phyloP scores from a whole-genome alignment of 345 rosid genomes.

The Rhodomyrtus tomentosa region DNA sequence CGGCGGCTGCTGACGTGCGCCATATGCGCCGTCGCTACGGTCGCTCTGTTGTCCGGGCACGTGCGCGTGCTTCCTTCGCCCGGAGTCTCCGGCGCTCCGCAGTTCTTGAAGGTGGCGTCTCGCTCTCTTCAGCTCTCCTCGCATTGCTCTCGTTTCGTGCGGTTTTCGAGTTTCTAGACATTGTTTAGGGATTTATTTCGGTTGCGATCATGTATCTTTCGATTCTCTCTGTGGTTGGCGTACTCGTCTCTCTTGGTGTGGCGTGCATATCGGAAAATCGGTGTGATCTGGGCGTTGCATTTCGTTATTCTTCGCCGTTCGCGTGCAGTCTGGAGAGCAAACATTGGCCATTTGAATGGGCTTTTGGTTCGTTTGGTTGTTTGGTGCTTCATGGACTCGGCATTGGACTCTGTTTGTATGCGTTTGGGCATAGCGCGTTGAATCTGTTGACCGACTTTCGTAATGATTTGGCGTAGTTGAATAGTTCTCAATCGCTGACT shows the following conservation, averaged over 20 bases:
- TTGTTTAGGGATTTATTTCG: not conserved
- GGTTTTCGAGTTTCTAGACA: not conserved
- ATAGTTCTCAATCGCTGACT: not conserved
- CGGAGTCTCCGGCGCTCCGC: slow-evolving; percentile 26
- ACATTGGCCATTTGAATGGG: not conserved
- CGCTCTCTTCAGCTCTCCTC: not conserved
- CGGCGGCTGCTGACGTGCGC: slow-evolving; percentile 52
- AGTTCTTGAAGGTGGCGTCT: slow-evolving; percentile 30
- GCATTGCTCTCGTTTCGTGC: not conserved
- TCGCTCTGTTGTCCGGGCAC: slow-evolving; percentile 40
- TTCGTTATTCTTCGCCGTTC: not conserved
- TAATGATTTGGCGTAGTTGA: not conserved
- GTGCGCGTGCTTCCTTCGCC: slow-evolving; percentile 43
- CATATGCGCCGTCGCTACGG: slow-evolving; percentile 35
- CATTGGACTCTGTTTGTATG: not conserved
- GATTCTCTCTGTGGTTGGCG: not conserved
- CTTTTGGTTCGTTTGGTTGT: not conserved
- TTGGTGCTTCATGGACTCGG: not conserved
- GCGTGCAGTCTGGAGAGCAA: not conserved
- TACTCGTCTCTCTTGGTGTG: not conserved
- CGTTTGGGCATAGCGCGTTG: not conserved
- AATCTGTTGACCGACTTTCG: not conserved
- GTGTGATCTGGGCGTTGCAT: not conserved
- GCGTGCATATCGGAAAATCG: not conserved
- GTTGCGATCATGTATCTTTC: not conserved